Base-by-base conservation (phyloP, 2,329 filamentous ascomycete species). In the Calonectria henricotiae region DNA sequence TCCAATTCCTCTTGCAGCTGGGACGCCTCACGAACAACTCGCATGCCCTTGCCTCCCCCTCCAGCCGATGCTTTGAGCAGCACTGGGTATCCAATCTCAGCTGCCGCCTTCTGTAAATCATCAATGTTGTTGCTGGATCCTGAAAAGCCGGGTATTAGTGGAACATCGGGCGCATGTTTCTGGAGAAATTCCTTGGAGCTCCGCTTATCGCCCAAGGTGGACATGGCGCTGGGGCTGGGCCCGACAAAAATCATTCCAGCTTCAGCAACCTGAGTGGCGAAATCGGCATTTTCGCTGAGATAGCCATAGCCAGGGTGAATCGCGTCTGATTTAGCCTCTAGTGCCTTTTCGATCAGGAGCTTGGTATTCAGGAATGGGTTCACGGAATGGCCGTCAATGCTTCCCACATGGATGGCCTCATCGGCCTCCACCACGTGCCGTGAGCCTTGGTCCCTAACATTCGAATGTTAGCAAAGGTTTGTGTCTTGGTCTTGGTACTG, bases 201-300 rank as follows among this genome's bases (percentile, higher is more conserved):
- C 7, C 73, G 60, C 61, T 76, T 76, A 55, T 75, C 72, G 13
- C 74, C 74, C 8, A 76, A 30, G 1, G 72, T 74, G 23, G 67
- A 69, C 51, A 76, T 90, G 23, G 80, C 80, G 23, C 83, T 81
- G 0, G 87, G 82, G 12, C 83, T 84, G 0, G 90, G 90, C 0
- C 90, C 90, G 3, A 89, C 85, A 77, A 89, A 92, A 0, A 82
- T 82, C 62, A 91, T 82, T 0, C 89, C 89, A 2, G 87, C 87
- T 15, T 85, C 82, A 7, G 81, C 74, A 6, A 89, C 86, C n/a
- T 83, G 77, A 58, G 82, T 78, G 1, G 89, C 89, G 73, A 93
- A 92, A 7, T 87, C 84, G 8, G 87, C 84, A 74, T 91, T 91
- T 37, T 75, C 73, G 37, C 70, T 73, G 25, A 74, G 61, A 47